Base-by-base conservation (phyloP, 306 rosid species). In the Lathyrus aphaca region DNA sequence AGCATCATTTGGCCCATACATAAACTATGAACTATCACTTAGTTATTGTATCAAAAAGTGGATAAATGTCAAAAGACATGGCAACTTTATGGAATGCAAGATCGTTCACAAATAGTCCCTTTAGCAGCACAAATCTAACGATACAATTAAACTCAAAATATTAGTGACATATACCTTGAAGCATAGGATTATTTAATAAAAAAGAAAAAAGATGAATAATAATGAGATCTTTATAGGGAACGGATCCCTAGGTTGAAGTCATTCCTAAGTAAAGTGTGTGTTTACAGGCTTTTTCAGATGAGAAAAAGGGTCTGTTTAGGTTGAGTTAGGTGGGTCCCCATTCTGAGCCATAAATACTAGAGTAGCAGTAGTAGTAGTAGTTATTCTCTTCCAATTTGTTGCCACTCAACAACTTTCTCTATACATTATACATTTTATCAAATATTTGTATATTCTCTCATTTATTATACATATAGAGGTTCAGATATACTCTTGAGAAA, bases 221-320 rank as follows among this genome's bases (percentile, higher is more conserved):
- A 54, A 3, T 57, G 58, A 78, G 60, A 76, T 74, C 69, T 60
- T 45, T 49, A 86, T 72, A 18, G 63, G 82, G 69, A 71, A 76
- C 85, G 66, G 82, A 88, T 83, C 84, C 88, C 86, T 58, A 88
- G 79, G 72, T 65, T 19, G 67, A 80, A 80, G 66, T 51, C 38
- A 76, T 77, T 59, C 81, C 77, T 54, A 71, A 77, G 88, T 81
- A 68, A 82, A 42, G 89, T 82, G 89, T 82, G 64, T 80, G 23
- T 67, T 67, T 73, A 46, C 90, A 82, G 89, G 87, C 87, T 82
- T 87, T 91, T 82, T 77, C 86, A 83, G 92, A 79, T 79, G 40
- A 46, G 79, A 50, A 55, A 43, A 54, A 61, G 37, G 29, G 15
- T 72, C 71, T 77, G 77, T 48, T 56, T 71, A 73, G 82, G 50